Evolutionary conservation across 495 filamentous ascomycete genomes (phyloP), one percentile per base, ranked within the genome.

Genomic region (Aspergillus funiculosus): DNA sequence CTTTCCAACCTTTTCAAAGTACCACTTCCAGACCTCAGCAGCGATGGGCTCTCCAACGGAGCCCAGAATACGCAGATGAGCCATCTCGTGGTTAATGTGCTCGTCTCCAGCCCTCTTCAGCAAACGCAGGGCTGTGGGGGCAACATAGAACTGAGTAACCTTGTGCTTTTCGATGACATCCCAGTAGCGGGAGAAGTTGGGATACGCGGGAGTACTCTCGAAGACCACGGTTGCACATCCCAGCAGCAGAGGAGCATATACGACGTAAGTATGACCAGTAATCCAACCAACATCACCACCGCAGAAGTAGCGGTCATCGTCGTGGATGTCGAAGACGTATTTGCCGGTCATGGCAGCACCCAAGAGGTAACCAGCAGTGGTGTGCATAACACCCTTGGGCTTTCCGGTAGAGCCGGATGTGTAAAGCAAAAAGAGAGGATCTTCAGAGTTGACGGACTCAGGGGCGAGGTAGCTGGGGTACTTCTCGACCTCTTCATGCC

Each of bases 1-100:
- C 68, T 88, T 94, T 58, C 92, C 92, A 28, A 99, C 91, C 52
- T 86, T 78, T 67, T 97, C 88, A 60, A 88, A 90, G 72, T 99
- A 99, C 92, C 92, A 99, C 69, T 96, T 96, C 92, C 92, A 99
- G 27, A 99, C 87, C 65, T 99, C 92, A 14, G 92, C 89, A 24
- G 92, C 92, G 60, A 99, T 99, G 25, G 92, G 92, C 68, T 99
- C 92, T 52, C 92, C 92, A 46, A 99, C 92, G n/a, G 90, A 95
- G 21, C 92, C 92, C 31, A 98, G 74, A 13, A 97, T 80, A 60
- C 92, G 78, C 47, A 98, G 77, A 54, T 83, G 80, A 64, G 86
- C 85, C 89, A 97, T 95, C 59, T 87, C 69, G 51, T 83, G 78
- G 67, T 86, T 86, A 37, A 95, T 87, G 61, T 94, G 86, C 49